phyloP scores from a whole-genome alignment of 441 rosid species.

The Arabidopsis lyrata region DNA sequence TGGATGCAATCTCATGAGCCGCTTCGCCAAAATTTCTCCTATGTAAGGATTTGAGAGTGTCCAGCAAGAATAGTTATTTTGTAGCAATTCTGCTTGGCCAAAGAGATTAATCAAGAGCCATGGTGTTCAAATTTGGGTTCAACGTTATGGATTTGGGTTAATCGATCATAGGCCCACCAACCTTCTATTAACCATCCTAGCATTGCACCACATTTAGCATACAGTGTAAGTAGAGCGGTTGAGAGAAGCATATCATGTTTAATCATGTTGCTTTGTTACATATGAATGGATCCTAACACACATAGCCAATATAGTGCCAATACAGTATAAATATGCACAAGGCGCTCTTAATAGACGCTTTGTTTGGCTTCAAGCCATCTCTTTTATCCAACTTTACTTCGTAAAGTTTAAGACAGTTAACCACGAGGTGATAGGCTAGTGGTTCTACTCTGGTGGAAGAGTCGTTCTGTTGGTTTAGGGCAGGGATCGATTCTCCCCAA shows the following conservation, averaged over 20 bases:
- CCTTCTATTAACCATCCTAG: constrained; percentile 67
- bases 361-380: constrained; percentile 56
- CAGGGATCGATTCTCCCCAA: no score
- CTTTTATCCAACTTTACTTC: constrained; percentile 49
- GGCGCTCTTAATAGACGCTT: constrained; percentile 54
- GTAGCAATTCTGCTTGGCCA: constrained; percentile 54
- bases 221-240: constrained; percentile 75
- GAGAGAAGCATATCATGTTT: constrained; percentile 58
- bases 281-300: constrained; percentile 66
- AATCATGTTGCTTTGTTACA: constrained; percentile 33
- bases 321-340: constrained; percentile 53
- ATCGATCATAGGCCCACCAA: constrained; percentile 62
- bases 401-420: constrained; percentile 54
- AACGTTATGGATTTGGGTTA: constrained; percentile 58
- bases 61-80: constrained; percentile 57
- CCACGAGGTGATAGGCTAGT: no score
- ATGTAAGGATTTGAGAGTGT: constrained; percentile 48
- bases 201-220: constrained; percentile 72
- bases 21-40: constrained; percentile 62
- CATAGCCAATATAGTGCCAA: constrained; percentile 16
- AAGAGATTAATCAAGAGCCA: constrained; percentile 66
- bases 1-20: constrained; percentile 58
- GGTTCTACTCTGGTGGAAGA: no score
- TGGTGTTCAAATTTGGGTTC: constrained; percentile 62
- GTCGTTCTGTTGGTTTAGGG: no score